phyloP scores from a whole-genome alignment of 2,329 filamentous ascomycete species.

The Fusarium nematophilum region DNA sequence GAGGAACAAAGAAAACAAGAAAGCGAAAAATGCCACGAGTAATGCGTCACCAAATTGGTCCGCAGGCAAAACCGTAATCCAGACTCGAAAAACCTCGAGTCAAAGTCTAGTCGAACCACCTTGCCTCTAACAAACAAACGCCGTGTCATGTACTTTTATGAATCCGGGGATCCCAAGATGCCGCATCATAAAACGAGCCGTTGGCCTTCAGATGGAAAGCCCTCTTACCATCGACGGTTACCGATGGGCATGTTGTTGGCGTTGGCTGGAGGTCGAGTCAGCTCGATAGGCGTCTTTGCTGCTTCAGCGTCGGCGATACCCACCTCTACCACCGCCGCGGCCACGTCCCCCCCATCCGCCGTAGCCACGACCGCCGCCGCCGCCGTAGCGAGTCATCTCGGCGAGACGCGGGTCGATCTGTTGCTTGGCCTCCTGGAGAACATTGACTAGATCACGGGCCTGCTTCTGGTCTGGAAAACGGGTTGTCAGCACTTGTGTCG shows the following conservation, averaged over 20 bases:
- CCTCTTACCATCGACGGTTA: constrained; percentile 63
- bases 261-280: constrained; percentile 55
- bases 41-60: constrained; percentile 37
- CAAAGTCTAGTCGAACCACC: constrained; percentile 45
- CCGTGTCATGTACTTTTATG: constrained; percentile 45
- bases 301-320: constrained; percentile 52
- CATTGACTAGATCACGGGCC: constrained; percentile 94
- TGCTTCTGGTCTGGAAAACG: constrained; percentile 79
- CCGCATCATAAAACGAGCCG: constrained; percentile 23
- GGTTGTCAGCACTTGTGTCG: constrained; percentile 50
- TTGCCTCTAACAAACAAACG: constrained; percentile 46
- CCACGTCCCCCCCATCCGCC: constrained; percentile 79
- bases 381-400: constrained; percentile 95
- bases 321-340: constrained; percentile 65
- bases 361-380: constrained; percentile 79
- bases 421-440: constrained; percentile 97
- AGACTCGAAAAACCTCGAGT: constrained; percentile 39
- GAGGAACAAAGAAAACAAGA: constrained; percentile 33
- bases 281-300: constrained; percentile 47
- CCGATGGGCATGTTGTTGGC: constrained; percentile 63
- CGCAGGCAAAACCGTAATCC: constrained; percentile 41
- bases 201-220: constrained; percentile 24
- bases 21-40: constrained; percentile 19
- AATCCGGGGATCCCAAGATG: constrained; percentile 28
- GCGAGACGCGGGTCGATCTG: constrained; percentile 94